Conservation (phyloP, 2,329 filamentous ascomycete species). For the Xylaria sp. region DNA sequence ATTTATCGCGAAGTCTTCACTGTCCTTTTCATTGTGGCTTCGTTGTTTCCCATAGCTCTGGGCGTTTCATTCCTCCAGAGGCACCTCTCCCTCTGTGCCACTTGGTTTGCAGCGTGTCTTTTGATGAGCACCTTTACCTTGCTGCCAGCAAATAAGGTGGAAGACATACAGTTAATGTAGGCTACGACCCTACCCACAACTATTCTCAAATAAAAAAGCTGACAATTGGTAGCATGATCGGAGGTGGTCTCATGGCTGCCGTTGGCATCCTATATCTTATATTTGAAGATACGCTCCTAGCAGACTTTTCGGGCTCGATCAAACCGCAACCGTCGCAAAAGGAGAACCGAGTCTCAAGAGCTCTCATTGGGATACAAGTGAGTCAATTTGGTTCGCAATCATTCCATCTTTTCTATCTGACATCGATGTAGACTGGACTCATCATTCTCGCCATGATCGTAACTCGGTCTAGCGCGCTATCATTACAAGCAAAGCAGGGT, state of each 20-base stretch:
- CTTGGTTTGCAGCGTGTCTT: conserved; percentile 81
- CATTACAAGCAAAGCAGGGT: conserved; percentile 84
- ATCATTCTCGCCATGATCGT: conserved; percentile 84
- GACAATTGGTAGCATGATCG: conserved; percentile 67
- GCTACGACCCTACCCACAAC: not conserved
- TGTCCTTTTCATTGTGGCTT: conserved; percentile 77
- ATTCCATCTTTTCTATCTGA: conserved; percentile 24
- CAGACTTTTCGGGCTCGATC: conserved; percentile 54
- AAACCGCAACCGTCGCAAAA: conserved; percentile 42
- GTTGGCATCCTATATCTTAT: conserved; percentile 81
- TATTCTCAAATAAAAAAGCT: conserved; percentile 15
- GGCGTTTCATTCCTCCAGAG: conserved; percentile 76
- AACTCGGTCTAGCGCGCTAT: conserved; percentile 85
- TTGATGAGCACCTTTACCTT: conserved; percentile 93
- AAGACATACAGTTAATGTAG: conserved; percentile 66
- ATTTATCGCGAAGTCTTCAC: conserved; percentile 91
- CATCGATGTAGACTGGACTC: conserved; percentile 70
- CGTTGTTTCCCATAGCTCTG: conserved; percentile 80
- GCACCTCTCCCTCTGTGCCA: conserved; percentile 70
- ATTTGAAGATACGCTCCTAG: conserved; percentile 74
- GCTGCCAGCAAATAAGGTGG: conserved; percentile 82
- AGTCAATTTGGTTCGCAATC: conserved; percentile 38
- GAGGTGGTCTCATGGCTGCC: conserved; percentile 80
- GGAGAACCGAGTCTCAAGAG: conserved; percentile 62
- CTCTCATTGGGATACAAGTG: conserved; percentile 74